Evolutionary conservation across 305 asterid species (phyloP).

Genomic region (Striga hermonthica): DNA sequence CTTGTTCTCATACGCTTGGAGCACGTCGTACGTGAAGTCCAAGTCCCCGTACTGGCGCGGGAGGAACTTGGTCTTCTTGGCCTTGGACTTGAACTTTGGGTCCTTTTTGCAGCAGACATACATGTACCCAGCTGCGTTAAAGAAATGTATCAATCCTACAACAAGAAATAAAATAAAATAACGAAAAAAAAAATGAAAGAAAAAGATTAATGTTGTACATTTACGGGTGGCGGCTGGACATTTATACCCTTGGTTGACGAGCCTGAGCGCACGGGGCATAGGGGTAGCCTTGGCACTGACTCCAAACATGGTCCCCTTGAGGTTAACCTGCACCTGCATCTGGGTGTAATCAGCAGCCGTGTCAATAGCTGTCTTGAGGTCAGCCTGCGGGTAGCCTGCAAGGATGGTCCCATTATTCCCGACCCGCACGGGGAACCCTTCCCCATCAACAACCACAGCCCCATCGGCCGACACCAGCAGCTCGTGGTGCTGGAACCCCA

Average conservation of each 20-base stretch:
- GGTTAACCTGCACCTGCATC: conserved; percentile 56
- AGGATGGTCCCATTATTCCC: conserved; percentile 77
- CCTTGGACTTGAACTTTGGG: conserved; percentile 43
- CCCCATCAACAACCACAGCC: conserved; percentile 73
- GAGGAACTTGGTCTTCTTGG: conserved; percentile 50
- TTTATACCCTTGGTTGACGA: conserved; percentile 77
- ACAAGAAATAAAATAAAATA: conserved; percentile 12
- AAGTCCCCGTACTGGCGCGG: conserved; percentile 81
- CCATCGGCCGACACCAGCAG: conserved; percentile 72
- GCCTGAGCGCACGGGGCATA: conserved; percentile 66
- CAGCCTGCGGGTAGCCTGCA: conserved; percentile 76
- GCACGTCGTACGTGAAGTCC: conserved; percentile 75
- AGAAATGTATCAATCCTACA: conserved; percentile 48
- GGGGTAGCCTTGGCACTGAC: conserved; percentile 58
- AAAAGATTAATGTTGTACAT: conserved; percentile 41
- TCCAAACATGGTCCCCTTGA: conserved; percentile 91
- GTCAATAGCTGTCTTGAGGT: conserved; percentile 78
- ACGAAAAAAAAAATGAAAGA: no score
- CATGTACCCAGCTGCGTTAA: conserved; percentile 34
- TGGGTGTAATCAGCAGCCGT: conserved; percentile 86
- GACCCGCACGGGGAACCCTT: conserved; percentile 48
- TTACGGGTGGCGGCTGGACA: conserved; percentile 62
- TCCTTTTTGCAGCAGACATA: conserved; percentile 75
- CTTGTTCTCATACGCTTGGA: conserved; percentile 58
- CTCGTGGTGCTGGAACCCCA: conserved; percentile 79